Base-by-base conservation (phyloP, 306 rosid genomes). In the Prunus salicina region DNA sequence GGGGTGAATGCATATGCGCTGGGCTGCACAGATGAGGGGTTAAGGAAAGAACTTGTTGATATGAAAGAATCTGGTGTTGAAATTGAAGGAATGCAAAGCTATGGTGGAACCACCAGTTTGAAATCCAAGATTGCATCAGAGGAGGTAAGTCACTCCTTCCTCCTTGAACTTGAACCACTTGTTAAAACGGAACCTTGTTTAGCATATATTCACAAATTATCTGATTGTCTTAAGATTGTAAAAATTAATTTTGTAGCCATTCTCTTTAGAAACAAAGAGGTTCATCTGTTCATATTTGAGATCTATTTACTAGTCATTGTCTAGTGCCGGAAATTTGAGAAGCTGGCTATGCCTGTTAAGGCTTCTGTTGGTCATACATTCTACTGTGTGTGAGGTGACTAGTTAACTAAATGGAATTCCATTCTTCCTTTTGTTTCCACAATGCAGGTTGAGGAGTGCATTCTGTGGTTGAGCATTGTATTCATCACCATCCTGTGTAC, bases 1-100 rank as follows among this genome's bases (percentile, higher is more conserved):
- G 99, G 99, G 55, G 97, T 92, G 83, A 92, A 92, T 88, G 99
- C 99, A 8, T 95, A 95, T 87, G 97, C 96, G 19, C 91, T 95
- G 43, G 99, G 99, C 38, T 95, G 99, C 85, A 89, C 97, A 1
- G 96, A 92, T 82, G 99, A 95, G 82, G 97, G 99, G 52, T 76
- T 95, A 60, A 88, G 92, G 82, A 90, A 90, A 76, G 99, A 95
- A 76, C 97, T 95, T 27, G 67, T 80, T 75, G 93, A 90, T 73
- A 73, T 95, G 89, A 95, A 84, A 87, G 85, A 89, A 70, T 83
- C 93, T 12, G 97, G 97, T 30, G 64, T 83, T 47, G 88, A 92
- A 86, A 87, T 95, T 78, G 93, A 92, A 81, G 91, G 88, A 72
- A 89, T 92, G 93, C 90, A 86, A 70, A 86, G 88, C 68, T 89